A percentile compares a stretch with the other conserved stretches of the same genome.
These are phyloP conservation scores for Phialocephala subalpina DNA, from an alignment of 2,329 filamentous ascomycete species.

Conservation along the genomic window DNA sequence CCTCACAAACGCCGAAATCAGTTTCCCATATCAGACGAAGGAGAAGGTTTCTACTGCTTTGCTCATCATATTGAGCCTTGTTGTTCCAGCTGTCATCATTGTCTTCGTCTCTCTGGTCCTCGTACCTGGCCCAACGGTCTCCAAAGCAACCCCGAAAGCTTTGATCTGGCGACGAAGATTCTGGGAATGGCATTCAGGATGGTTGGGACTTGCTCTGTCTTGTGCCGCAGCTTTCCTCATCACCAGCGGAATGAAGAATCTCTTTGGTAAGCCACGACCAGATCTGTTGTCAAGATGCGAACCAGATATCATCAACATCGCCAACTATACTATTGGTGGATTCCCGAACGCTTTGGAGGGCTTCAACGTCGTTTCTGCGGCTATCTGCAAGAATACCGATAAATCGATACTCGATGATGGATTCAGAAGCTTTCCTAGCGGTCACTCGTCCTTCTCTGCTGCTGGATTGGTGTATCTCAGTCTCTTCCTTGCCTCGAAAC, in stretches of 20 bases:
- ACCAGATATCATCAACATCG: conserved; percentile 73
- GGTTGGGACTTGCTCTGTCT: conserved; percentile 81
- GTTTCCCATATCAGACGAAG: conserved; percentile 72
- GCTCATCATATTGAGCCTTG: conserved; percentile 68
- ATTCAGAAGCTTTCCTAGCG: conserved; percentile 85
- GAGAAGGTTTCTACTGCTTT: conserved; percentile 77
- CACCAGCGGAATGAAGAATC: conserved; percentile 84
- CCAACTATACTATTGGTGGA: conserved; percentile 69
- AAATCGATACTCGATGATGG: conserved; percentile 73
- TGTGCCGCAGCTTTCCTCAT: conserved; percentile 79
- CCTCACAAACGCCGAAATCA: conserved; percentile 77
- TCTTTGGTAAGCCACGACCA: conserved; percentile 71
- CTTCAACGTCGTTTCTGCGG: conserved; percentile 75
- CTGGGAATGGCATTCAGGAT: conserved; percentile 89
- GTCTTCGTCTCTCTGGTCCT: conserved; percentile 72
- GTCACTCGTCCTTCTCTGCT: conserved; percentile 78
- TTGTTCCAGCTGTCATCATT: conserved; percentile 73
- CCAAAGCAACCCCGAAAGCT: conserved; percentile 65
- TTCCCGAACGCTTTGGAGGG: conserved; percentile 56
- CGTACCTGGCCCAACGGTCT: conserved; percentile 76
- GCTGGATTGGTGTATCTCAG: conserved; percentile 85
- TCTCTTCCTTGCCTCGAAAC: conserved; percentile 86
- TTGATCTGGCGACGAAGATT: conserved; percentile 82
- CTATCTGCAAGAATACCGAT: conserved; percentile 77
- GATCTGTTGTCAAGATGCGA: conserved; percentile 75